Conservation (phyloP, 805 yeast genomes). For the Ogataea kodamae region DNA sequence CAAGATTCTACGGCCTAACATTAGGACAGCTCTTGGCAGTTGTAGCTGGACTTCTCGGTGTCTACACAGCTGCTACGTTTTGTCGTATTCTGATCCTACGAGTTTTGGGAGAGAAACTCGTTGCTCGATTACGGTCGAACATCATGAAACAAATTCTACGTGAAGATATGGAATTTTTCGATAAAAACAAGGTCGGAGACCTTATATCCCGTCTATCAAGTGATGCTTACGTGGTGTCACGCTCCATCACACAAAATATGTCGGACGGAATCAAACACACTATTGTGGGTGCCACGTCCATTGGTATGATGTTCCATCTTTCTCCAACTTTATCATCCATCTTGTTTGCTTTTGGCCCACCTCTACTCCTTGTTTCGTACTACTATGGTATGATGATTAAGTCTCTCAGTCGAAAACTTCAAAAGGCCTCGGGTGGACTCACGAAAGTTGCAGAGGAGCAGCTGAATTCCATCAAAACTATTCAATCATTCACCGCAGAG, state of each 20-base stretch:
- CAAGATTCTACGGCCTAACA: slow-evolving; percentile 53
- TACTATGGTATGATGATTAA: slow-evolving; percentile 81
- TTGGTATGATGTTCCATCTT: slow-evolving; percentile 86
- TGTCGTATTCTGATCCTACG: slow-evolving; percentile 74
- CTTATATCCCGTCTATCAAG: slow-evolving; percentile 81
- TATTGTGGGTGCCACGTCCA: slow-evolving; percentile 77
- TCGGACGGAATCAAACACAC: slow-evolving; percentile 87
- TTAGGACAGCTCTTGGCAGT: slow-evolving; percentile 58
- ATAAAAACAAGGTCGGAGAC: slow-evolving; percentile 89
- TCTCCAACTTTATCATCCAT: slow-evolving; percentile 76
- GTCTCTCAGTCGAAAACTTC: slow-evolving; percentile 69
- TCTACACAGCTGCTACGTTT: slow-evolving; percentile 78
- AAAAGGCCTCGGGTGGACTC: slow-evolving; percentile 79
- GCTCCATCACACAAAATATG: slow-evolving; percentile 81
- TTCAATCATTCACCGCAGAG: slow-evolving; percentile 90
- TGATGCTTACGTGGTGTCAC: slow-evolving; percentile 86
- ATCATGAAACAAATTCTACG: slow-evolving; percentile 73
- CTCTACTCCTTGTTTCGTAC: slow-evolving; percentile 74
- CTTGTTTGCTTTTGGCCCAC: slow-evolving; percentile 79
- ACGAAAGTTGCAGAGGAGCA: slow-evolving; percentile 93
- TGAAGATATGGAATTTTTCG: slow-evolving; percentile 89
- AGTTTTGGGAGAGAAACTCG: slow-evolving; percentile 80
- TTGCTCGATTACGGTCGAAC: slow-evolving; percentile 75
- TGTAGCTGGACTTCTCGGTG: slow-evolving; percentile 57
- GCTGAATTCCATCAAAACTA: slow-evolving; percentile 77